Evolutionary conservation across 768 basidiomycete genomes (phyloP).

Genomic region (Paxillus involutus): DNA sequence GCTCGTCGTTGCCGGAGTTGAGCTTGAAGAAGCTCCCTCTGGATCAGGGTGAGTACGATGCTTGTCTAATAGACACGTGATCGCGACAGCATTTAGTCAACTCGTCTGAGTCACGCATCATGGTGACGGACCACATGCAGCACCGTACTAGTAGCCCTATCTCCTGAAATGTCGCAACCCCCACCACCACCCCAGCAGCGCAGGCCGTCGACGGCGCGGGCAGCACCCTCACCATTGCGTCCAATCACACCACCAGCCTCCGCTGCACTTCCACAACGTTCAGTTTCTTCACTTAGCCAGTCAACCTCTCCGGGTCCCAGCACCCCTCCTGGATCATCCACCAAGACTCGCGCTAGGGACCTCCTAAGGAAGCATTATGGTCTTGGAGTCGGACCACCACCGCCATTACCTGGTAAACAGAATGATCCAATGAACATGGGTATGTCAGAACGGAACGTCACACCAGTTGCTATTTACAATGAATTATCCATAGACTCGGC

Average conservation of each 20-base stretch:
- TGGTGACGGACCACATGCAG: too few relatives aligned
- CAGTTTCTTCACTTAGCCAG: slow-evolving; percentile 17
- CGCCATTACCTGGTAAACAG: slow-evolving; percentile 52
- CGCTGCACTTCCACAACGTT: slow-evolving; percentile 15
- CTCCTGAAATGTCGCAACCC: slow-evolving; percentile 7
- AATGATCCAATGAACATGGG: slow-evolving; percentile 85
- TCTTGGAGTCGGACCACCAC: slow-evolving; percentile 71
- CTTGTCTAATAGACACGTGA: slow-evolving; percentile 27
- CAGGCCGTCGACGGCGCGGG: slow-evolving; percentile 31
- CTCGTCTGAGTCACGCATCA: too few relatives aligned
- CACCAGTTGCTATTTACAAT: slow-evolving; percentile 2
- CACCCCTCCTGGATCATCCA: slow-evolving; percentile 30
- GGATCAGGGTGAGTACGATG: too few relatives aligned
- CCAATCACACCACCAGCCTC: slow-evolving; percentile 35
- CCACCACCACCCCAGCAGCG: slow-evolving; percentile 17
- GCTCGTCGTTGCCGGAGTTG: slow-evolving; percentile 1
- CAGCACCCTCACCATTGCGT: slow-evolving; percentile 46
- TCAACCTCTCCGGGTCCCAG: slow-evolving; percentile 22
- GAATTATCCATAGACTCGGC: slow-evolving; percentile 57
- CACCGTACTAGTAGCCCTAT: too few relatives aligned
- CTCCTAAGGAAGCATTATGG: slow-evolving; percentile 87
- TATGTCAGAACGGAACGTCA: slow-evolving; percentile 27
- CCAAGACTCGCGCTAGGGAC: slow-evolving; percentile 68
- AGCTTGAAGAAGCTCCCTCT: too few relatives aligned
- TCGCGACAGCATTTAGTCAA: slow-evolving; percentile 9